Evolutionary conservation across 192 early-diverging fungal species (phyloP), one percentile per base, ranked within the genome.

Genomic region (Mortierella claussenii): DNA sequence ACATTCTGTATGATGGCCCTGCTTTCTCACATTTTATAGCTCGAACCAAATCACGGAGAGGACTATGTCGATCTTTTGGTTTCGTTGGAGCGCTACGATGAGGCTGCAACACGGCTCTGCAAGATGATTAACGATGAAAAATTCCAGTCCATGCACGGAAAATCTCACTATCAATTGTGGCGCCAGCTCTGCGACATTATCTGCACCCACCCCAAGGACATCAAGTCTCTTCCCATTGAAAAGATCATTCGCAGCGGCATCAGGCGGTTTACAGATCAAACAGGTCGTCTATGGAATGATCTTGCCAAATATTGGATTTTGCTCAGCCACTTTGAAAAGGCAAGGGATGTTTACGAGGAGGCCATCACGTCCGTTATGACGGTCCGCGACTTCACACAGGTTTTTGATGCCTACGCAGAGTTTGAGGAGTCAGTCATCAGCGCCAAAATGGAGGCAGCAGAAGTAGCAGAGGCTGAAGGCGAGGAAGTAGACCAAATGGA

Each of bases 331-430:
- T 86, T 93, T 65, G 97, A 97, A 65, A 91, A 87, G 50, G 96
- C 98, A 3, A 79, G 96, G 13, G 97, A 96, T 78, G 90, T 98
- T 1, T 99, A 91, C 65, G 98, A 98, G 78, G 94, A 98, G 79
- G 97, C 91, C 0, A 80, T 98, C 58, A 78, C 69, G 1, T 83
- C 80, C 0, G 97, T 97, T 2, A 82, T 78, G 62, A 97, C 91
- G 0, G 92, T 98, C 36, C 86, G 91, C 11, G 97, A 98, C 71
- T 99, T 99, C 63, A 90, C 95, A 0, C 86, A 93, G 63, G 91
- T 99, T 62, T 99, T 99, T 85, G 96, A 99, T 65, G 91, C 96
- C 1, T 99, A 98, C 69, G 93, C 95, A 12, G 89, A 96, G 53
- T 91, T 97, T 60, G 94, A 96, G 61, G 95, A 97, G 70, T 81